phyloP scores from a whole-genome alignment of 176 grass and related monocot species.

The Rhipidocladum racemiflorum region DNA sequence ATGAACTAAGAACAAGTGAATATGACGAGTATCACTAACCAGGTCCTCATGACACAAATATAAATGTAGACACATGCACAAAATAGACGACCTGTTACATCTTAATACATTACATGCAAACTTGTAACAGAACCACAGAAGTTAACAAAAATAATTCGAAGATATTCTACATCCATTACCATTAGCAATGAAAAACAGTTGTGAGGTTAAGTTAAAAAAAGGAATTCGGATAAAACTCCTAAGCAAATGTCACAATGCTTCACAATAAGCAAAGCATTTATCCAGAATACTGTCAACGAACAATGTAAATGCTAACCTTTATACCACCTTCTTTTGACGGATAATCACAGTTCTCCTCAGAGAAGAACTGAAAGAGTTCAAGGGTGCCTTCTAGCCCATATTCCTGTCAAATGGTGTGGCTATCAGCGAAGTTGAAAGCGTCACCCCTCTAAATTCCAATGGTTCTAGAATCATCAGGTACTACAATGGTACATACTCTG shows the following conservation, averaged over 20 bases:
- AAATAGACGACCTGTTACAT: slow-evolving; percentile 16
- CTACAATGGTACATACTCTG: slow-evolving; percentile 40
- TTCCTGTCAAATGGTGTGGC: slow-evolving; percentile 50
- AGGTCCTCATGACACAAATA: not conserved
- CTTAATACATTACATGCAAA: not conserved
- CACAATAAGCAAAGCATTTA: not conserved
- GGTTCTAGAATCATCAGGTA: slow-evolving; percentile 1
- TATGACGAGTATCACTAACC: not conserved
- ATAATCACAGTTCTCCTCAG: slow-evolving; percentile 56
- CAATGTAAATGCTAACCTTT: slow-evolving; percentile 32
- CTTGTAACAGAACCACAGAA: not conserved
- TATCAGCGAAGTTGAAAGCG: slow-evolving; percentile 23
- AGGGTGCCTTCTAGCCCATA: slow-evolving; percentile 64
- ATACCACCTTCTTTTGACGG: slow-evolving; percentile 35
- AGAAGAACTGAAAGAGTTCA: slow-evolving; percentile 77
- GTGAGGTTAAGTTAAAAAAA: not conserved
- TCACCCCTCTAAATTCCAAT: not conserved
- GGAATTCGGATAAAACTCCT: not conserved
- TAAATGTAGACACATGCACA: not conserved
- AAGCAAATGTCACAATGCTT: not conserved
- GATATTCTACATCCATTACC: not conserved
- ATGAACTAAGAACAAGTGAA: not conserved
- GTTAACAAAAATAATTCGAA: not conserved
- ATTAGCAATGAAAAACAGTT: not conserved
- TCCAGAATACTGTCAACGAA: not conserved